Evolutionary conservation across 805 yeast species (phyloP), one percentile per base, ranked within the genome.

Genomic region (Candida dajiaensis): DNA sequence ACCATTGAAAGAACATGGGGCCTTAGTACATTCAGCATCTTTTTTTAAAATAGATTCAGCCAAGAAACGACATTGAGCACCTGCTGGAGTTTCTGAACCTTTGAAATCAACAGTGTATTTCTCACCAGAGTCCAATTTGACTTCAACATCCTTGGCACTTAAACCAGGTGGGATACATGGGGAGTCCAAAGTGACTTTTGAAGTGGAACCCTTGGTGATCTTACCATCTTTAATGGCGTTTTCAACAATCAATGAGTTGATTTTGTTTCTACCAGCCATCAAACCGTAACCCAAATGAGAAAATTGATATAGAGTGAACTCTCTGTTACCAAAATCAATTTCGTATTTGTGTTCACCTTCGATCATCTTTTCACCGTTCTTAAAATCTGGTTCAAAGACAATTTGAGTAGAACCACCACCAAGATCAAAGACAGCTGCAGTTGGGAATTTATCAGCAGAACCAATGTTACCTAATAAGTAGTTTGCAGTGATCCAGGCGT

Each of bases 321-420:
- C 77, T 53, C 87, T 74, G 47, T 84, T 85, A 50, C 97, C 98
- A 66, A 92, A 94, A 20, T 74, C 66, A 55, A 89, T 74, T 51
- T 78, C 77, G 63, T 82, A 89, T 66, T 87, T 86, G 70, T 89
- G 95, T 61, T 90, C 97, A 49, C 97, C 96, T 12, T 83, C 89
- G 41, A 76, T 69, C 85, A 92, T 78, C 53, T 71, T 63, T 57
- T 82, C 84, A 39, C 78, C 71, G 44, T 71, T 66, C 28, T 65
- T 61, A 62, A 81, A 81, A n/a, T 76, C 76, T 20, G 99, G 99
- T 72, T 94, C 98, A 66, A 94, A 94, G 7, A 94, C 99, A 69
- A 94, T 89, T 70, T 95, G 99, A 13, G 99, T 94, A 7, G 97
- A 89, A 4, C 98, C 98, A 60, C 99, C 99, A 57, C 99, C 99